phyloP scores from a whole-genome alignment of 495 filamentous ascomycete species.

The Hypoxylon fragiforme region DNA sequence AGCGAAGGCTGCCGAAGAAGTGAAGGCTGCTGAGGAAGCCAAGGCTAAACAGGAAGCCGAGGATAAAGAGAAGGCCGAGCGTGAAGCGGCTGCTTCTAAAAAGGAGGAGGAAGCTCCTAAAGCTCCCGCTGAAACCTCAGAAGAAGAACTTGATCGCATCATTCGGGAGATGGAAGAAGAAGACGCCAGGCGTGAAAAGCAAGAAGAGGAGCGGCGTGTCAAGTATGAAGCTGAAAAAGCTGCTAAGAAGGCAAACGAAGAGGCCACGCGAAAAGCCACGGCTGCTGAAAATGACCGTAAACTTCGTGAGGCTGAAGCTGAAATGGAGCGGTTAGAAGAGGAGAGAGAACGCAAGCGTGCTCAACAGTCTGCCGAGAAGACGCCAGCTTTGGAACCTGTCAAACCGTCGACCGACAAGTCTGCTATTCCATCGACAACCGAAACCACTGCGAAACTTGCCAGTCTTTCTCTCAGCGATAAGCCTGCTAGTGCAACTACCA shows the following conservation, averaged over 20 bases:
- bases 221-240: constrained; percentile 61
- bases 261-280: constrained; percentile 45
- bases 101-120: constrained; percentile 49
- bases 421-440: constrained; percentile 37
- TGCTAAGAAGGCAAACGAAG: constrained; percentile 62
- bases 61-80: constrained; percentile 22
- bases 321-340: constrained; percentile 61
- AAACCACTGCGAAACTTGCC: constrained; percentile 48
- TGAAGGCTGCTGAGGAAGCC: constrained; percentile 50
- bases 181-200: constrained; percentile 54
- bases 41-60: constrained; percentile 48
- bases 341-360: constrained; percentile 54
- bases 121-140: constrained; percentile 37
- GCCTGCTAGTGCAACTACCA: constrained; percentile 54
- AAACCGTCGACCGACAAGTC: constrained; percentile 36
- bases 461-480: constrained; percentile 50
- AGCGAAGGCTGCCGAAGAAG: constrained; percentile 61
- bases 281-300: constrained; percentile 62
- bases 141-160: constrained; percentile 51
- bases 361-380: constrained; percentile 32
- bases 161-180: constrained; percentile 58
- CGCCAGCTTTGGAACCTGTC: constrained; percentile 40
- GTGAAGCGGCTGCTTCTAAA: constrained; percentile 37
- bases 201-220: constrained; percentile 52
- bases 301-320: constrained; percentile 53